Conservation (phyloP, 2,329 filamentous ascomycete genomes). For the Hortaea werneckii region DNA sequence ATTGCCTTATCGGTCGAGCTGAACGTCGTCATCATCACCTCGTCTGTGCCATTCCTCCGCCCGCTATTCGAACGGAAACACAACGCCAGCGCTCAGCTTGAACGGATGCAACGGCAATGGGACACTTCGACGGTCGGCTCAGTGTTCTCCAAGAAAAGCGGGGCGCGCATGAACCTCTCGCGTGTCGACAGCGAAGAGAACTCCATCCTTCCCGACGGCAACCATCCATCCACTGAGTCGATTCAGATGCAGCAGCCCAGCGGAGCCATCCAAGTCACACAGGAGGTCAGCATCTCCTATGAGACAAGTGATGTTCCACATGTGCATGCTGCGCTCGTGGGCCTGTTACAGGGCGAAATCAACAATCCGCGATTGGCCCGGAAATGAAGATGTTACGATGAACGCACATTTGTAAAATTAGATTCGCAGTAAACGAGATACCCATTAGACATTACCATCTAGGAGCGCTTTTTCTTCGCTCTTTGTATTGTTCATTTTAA, state of each 20-base stretch:
- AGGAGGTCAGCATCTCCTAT: slow-evolving; percentile 15
- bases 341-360: slow-evolving; percentile 16
- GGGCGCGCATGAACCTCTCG: slow-evolving; percentile 2
- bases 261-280: slow-evolving; percentile 7
- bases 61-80: slow-evolving; percentile 11
- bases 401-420: no score
- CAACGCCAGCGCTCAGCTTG: neutral
- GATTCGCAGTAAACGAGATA: no score
- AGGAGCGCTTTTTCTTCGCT: no score
- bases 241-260: neutral
- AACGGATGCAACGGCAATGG: neutral
- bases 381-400: neutral
- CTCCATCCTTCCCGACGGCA: slow-evolving; percentile 5
- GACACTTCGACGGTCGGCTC: slow-evolving; percentile 2
- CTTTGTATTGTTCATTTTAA: no score
- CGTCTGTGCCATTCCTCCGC: slow-evolving; percentile 20
- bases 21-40: slow-evolving; percentile 26
- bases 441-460: no score
- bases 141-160: slow-evolving; percentile 2
- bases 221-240: neutral
- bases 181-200: slow-evolving; percentile 8
- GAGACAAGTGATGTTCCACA: slow-evolving; percentile 11
- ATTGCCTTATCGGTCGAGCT: slow-evolving; percentile 22
- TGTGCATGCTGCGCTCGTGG: slow-evolving; percentile 23
- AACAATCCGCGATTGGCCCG: slow-evolving; percentile 10